A percentile compares a stretch with the other conserved stretches of the same genome.
phyloP scores from a whole-genome alignment of 2,329 filamentous ascomycete species.

The Ophiosphaerella herpotricha region DNA sequence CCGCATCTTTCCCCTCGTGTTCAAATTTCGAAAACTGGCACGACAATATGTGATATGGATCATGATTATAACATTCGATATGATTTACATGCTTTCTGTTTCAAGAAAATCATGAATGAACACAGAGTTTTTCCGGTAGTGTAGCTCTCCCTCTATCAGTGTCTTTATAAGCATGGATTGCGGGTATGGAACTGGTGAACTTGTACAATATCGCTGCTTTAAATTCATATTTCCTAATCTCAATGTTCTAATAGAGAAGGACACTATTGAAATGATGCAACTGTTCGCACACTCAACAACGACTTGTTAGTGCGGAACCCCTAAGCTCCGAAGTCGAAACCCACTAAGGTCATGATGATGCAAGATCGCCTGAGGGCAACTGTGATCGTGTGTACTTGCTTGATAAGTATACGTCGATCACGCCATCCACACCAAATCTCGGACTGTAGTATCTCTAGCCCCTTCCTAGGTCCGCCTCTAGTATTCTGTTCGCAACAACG shows the following conservation, averaged over 20 bases:
- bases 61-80: slow-evolving; percentile 23
- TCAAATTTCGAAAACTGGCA: background rate
- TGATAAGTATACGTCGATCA: no score
- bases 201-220: slow-evolving; percentile 27
- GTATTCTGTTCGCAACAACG: no score
- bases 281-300: background rate
- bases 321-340: background rate
- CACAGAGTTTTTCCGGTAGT: slow-evolving; percentile 15
- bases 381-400: no score
- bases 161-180: slow-evolving; percentile 25
- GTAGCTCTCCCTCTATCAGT: slow-evolving; percentile 13
- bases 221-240: slow-evolving; percentile 17
- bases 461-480: no score
- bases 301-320: background rate
- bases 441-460: no score
- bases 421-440: no score
- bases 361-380: no score
- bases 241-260: slow-evolving; percentile 13
- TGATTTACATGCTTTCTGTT: slow-evolving; percentile 14
- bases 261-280: background rate
- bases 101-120: slow-evolving; percentile 10
- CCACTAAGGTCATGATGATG: no score
- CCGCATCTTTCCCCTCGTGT: slow-evolving; percentile 7
- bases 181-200: slow-evolving; percentile 15
- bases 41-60: slow-evolving; percentile 13